A percentile compares a stretch with the other conserved stretches of the same genome.
Evolutionary conservation across 2,329 filamentous ascomycete genomes (phyloP).

Genomic region (Lizonia empirigonia): DNA sequence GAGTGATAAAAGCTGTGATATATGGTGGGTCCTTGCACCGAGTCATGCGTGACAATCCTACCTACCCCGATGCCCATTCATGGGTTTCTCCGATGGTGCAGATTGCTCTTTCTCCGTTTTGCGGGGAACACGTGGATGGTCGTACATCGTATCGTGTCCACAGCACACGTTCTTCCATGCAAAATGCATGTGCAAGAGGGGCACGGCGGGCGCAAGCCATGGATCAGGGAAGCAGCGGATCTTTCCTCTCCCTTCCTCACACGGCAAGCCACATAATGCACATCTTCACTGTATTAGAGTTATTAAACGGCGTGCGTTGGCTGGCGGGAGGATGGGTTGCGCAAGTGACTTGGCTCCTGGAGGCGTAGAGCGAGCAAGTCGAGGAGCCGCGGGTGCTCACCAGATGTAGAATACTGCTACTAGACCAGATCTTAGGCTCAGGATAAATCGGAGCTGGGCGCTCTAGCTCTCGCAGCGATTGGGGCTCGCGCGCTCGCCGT

Average conservation of each 20-base stretch:
- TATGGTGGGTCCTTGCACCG: conserved; percentile 7
- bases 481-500: conserved; percentile 2
- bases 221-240: conserved; percentile 9
- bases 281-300: neutral
- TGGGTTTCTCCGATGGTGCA: conserved; percentile 8
- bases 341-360: conserved; percentile 13
- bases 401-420: conserved; percentile 4
- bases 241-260: neutral
- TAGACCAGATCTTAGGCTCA: conserved; percentile 17
- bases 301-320: conserved; percentile 14
- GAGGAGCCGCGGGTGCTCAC: conserved; percentile 7
- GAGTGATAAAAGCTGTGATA: neutral
- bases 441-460: conserved; percentile 18
- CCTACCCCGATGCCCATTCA: conserved; percentile 16
- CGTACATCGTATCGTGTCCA: conserved; percentile 2
- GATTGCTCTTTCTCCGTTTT: conserved; percentile 9
- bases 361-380: conserved; percentile 11
- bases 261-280: neutral
- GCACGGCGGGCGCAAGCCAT: neutral
- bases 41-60: conserved; percentile 11
- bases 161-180: conserved; percentile 7
- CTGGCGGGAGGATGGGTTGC: conserved; percentile 16
- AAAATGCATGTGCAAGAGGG: conserved; percentile 10
- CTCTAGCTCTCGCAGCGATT: neutral
- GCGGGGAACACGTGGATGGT: conserved; percentile 11